Evolutionary conservation across 495 filamentous ascomycete genomes (phyloP).

Genomic region (Aspergillus asperescens): DNA sequence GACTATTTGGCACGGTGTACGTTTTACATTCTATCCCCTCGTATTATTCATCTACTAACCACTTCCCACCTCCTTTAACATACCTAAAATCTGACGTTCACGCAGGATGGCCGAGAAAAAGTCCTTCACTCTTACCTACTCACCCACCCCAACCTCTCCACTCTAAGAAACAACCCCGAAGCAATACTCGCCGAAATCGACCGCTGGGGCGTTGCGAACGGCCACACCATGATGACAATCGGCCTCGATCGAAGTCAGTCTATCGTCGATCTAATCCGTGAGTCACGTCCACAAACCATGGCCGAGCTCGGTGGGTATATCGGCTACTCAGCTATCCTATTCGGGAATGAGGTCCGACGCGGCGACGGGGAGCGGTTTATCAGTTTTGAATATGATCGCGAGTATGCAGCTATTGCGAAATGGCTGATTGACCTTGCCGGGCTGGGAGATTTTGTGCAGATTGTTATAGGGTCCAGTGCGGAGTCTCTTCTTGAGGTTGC

Average conservation of each 20-base stretch:
- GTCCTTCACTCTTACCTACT: not conserved
- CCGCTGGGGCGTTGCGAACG: slow-evolving; percentile 50
- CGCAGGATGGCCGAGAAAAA: not conserved
- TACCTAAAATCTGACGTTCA: too few species aligned
- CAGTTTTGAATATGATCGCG: slow-evolving; percentile 54
- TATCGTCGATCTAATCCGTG: slow-evolving; percentile 45
- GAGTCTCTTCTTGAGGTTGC: too few species aligned
- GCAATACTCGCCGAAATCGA: slow-evolving; percentile 59
- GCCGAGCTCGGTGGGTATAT: slow-evolving; percentile 70
- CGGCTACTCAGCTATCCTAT: slow-evolving; percentile 64
- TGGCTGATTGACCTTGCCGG: slow-evolving; percentile 57
- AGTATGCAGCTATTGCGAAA: slow-evolving; percentile 53
- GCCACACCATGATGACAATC: slow-evolving; percentile 59
- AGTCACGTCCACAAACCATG: slow-evolving; percentile 51
- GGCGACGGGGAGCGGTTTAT: slow-evolving; percentile 44
- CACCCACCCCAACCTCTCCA: not conserved
- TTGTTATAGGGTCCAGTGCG: too few species aligned
- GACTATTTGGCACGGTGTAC: too few species aligned
- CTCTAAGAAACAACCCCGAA: slow-evolving; percentile 27
- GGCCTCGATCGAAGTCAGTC: slow-evolving; percentile 59
- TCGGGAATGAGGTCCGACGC: slow-evolving; percentile 46
- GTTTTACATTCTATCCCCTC: too few species aligned
- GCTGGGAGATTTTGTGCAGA: slow-evolving; percentile 51
- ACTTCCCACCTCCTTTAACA: too few species aligned
- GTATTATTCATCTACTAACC: too few species aligned